Percentiles rank a stretch among this genome's conserved stretches.
Evolutionary conservation across 306 rosid genomes (phyloP).

Genomic region (Potentilla sterilis): DNA sequence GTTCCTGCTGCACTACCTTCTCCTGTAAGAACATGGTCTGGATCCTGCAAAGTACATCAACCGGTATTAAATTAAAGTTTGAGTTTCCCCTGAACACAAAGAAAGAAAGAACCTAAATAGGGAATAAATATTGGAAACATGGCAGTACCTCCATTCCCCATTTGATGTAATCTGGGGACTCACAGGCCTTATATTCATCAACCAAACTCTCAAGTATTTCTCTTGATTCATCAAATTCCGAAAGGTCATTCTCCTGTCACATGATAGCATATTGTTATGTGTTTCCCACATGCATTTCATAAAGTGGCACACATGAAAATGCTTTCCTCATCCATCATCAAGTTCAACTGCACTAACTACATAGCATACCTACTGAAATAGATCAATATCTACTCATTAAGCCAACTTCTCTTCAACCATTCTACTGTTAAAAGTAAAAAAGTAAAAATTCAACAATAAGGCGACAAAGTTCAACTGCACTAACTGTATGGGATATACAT

Average conservation of each 20-base stretch:
- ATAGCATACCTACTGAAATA: not conserved
- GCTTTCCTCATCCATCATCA: constrained; percentile 3
- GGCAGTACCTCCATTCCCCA: constrained; percentile 98
- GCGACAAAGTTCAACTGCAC: not conserved
- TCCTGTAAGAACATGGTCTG: constrained; percentile 65
- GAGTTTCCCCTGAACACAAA: not conserved
- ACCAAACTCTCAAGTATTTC: constrained; percentile 93
- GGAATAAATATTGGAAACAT: constrained; percentile 12
- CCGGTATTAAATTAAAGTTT: constrained; percentile 20
- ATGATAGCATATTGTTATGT: constrained; percentile 22
- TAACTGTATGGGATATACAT: not conserved
- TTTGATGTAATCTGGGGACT: constrained; percentile 97
- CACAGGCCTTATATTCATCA: constrained; percentile 97
- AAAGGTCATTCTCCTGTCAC: constrained; percentile 94
- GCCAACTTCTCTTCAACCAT: not conserved
- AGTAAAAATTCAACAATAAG: not conserved
- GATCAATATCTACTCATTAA: not conserved
- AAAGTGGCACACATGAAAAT: constrained; percentile 20
- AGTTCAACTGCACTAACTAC: not conserved
- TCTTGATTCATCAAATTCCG: constrained; percentile 97
- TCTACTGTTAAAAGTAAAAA: not conserved
- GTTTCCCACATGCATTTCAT: constrained; percentile 23
- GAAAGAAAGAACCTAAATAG: not conserved
- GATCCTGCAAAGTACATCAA: constrained; percentile 62
- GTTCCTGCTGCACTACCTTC: constrained; percentile 85